Evolutionary conservation across 371 early-diverging fungal species (phyloP).

Genomic region (Mortierella sp.): DNA sequence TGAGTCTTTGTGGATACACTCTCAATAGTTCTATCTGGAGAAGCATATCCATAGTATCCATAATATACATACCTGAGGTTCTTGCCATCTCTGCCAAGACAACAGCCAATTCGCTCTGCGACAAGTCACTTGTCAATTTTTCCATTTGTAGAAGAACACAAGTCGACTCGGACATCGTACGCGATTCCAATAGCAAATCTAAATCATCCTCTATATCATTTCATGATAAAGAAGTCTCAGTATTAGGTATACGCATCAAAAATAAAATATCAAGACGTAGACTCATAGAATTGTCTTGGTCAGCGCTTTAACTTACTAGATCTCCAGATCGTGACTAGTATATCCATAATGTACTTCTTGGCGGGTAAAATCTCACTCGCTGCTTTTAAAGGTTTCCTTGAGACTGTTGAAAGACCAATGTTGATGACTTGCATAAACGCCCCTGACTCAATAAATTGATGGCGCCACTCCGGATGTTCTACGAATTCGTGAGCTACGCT

Average conservation of each 20-base stretch:
- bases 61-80: constrained; percentile 12
- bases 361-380: constrained; percentile 36
- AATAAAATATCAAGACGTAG: background rate
- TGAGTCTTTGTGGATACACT: background rate
- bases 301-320: constrained; percentile 28
- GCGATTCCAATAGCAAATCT: constrained; percentile 17
- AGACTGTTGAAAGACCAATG: constrained; percentile 34
- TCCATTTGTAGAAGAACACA: constrained; percentile 50
- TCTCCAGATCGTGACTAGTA: constrained; percentile 42
- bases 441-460: constrained; percentile 45
- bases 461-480: constrained; percentile 32
- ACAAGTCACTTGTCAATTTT: constrained; percentile 23
- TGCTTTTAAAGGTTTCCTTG: constrained; percentile 36
- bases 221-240: background rate
- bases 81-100: constrained; percentile 39
- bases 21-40: too few species aligned
- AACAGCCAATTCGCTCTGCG: constrained; percentile 29
- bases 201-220: constrained; percentile 19
- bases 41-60: background rate
- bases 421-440: constrained; percentile 50
- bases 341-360: constrained; percentile 38
- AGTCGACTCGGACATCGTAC: constrained; percentile 27
- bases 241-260: background rate
- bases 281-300: background rate
- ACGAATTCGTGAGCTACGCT: constrained; percentile 67